Conservation (phyloP, 78 protist species). For the Dictyostelium firmibasis region DNA sequence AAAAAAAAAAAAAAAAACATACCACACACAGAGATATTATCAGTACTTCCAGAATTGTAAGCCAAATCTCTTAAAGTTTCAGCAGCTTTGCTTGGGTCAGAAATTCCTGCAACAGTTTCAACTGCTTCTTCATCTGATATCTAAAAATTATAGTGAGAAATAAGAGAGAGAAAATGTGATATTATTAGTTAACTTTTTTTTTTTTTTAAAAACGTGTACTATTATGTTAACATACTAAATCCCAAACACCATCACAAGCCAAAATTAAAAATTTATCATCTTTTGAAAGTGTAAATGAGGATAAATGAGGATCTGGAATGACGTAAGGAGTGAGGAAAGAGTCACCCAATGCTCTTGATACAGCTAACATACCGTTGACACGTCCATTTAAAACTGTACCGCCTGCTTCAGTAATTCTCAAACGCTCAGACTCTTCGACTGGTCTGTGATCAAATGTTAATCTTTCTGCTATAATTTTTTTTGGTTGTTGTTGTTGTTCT, state of each 20-base stretch:
- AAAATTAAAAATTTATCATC: slow-evolving; percentile 63
- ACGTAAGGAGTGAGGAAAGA: slow-evolving; percentile 68
- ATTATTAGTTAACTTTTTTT: too few relatives aligned
- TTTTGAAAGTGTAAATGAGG: background rate
- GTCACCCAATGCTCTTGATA: slow-evolving; percentile 69
- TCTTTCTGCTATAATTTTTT: background rate
- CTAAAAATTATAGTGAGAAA: background rate
- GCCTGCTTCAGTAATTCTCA: slow-evolving; percentile 32
- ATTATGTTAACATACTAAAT: slow-evolving; percentile 7
- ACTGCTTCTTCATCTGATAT: slow-evolving; percentile 86
- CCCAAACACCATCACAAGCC: slow-evolving; percentile 84
- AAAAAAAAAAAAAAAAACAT: background rate
- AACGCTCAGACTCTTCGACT: slow-evolving; percentile 54
- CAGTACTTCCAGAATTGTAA: slow-evolving; percentile 77
- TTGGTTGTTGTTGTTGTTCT: background rate
- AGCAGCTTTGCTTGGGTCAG: slow-evolving; percentile 84
- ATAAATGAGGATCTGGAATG: slow-evolving; percentile 35
- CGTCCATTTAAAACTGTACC: slow-evolving; percentile 77
- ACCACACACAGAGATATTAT: slow-evolving; percentile 82
- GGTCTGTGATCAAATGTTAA: slow-evolving; percentile 73
- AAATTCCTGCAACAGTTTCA: slow-evolving; percentile 22
- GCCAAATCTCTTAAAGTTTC: slow-evolving; percentile 85
- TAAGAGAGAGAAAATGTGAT: too few relatives aligned
- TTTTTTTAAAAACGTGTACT: too few relatives aligned
- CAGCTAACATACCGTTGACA: slow-evolving; percentile 79